Evolutionary conservation across 2,329 filamentous ascomycete genomes (phyloP).

Genomic region (Aspergillus hiratsukae): DNA sequence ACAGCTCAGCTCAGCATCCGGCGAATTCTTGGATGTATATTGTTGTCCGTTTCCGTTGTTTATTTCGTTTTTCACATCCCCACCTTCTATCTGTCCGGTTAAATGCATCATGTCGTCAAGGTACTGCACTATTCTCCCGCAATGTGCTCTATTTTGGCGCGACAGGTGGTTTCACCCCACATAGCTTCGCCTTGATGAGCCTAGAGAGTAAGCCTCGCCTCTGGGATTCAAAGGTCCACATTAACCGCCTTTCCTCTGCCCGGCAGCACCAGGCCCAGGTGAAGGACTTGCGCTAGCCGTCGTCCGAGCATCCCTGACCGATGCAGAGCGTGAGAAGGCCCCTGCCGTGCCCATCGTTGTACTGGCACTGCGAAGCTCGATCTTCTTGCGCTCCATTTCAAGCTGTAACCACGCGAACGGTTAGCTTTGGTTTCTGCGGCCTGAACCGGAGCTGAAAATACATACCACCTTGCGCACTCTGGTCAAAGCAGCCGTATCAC

Average conservation of each 20-base stretch:
- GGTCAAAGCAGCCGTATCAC: constrained; percentile 39
- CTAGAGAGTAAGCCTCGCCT: neutral
- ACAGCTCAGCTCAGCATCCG: too few relatives aligned
- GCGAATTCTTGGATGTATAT: too few relatives aligned
- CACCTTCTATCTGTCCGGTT: neutral
- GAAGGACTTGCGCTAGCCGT: constrained; percentile 13
- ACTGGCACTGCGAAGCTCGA: constrained; percentile 40
- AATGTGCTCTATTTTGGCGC: neutral
- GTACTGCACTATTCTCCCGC: neutral
- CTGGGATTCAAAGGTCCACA: neutral
- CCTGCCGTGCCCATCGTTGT: constrained; percentile 32
- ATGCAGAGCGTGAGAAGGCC: constrained; percentile 18
- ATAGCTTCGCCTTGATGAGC: neutral
- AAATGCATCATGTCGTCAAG: neutral
- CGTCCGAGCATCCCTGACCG: constrained; percentile 9
- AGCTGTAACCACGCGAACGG: constrained; percentile 23
- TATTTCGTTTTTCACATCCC: neutral
- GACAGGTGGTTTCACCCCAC: neutral
- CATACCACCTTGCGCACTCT: constrained; percentile 48
- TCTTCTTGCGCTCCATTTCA: constrained; percentile 48
- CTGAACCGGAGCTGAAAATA: constrained; percentile 9
- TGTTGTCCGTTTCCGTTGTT: too few relatives aligned
- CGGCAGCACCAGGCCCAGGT: constrained; percentile 21
- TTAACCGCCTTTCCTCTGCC: constrained; percentile 31
- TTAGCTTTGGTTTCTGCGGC: neutral